Evolutionary conservation across 371 early-diverging fungal species (phyloP).

Genomic region (Rhizopus stolonifer): DNA sequence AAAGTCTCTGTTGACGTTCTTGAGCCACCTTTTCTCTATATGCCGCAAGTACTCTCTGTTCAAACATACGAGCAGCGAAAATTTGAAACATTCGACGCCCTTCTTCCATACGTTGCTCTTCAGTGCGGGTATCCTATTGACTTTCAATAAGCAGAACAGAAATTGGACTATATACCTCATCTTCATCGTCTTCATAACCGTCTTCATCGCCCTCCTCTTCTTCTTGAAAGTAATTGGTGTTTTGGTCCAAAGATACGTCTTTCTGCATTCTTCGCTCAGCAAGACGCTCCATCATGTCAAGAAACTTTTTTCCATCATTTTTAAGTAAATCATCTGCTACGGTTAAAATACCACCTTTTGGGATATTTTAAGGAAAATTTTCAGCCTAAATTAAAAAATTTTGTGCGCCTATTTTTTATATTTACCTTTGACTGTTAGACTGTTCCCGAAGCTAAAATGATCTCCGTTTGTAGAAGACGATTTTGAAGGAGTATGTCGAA

Average conservation of each 20-base stretch:
- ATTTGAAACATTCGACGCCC: conserved; percentile 92
- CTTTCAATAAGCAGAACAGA: not conserved
- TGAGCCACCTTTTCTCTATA: conserved; percentile 90
- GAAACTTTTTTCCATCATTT: conserved; percentile 8
- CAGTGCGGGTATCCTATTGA: conserved; percentile 66
- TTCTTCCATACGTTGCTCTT: conserved; percentile 89
- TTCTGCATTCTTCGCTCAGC: conserved; percentile 85
- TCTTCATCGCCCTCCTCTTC: conserved; percentile 61
- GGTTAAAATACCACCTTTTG: conserved; percentile 59
- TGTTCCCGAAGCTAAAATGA: conserved; percentile 65
- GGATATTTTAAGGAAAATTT: not conserved
- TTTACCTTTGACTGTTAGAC: conserved; percentile 72
- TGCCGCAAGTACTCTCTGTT: conserved; percentile 87
- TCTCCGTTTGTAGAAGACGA: conserved; percentile 17
- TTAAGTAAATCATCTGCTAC: not conserved
- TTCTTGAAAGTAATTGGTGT: conserved; percentile 34
- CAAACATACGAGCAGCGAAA: conserved; percentile 94
- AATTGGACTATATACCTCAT: conserved; percentile 37
- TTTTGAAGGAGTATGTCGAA: conserved; percentile 22
- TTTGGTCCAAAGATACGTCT: conserved; percentile 49
- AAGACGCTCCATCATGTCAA: conserved; percentile 93
- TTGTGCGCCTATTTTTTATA: not conserved
- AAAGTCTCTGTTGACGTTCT: conserved; percentile 75
- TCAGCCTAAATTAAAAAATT: not conserved
- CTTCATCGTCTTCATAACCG: conserved; percentile 60